Percentiles rank a stretch among this genome's conserved stretches.
phyloP scores from a whole-genome alignment of 306 rosid species.

The Cotoneaster glaucophyllus region DNA sequence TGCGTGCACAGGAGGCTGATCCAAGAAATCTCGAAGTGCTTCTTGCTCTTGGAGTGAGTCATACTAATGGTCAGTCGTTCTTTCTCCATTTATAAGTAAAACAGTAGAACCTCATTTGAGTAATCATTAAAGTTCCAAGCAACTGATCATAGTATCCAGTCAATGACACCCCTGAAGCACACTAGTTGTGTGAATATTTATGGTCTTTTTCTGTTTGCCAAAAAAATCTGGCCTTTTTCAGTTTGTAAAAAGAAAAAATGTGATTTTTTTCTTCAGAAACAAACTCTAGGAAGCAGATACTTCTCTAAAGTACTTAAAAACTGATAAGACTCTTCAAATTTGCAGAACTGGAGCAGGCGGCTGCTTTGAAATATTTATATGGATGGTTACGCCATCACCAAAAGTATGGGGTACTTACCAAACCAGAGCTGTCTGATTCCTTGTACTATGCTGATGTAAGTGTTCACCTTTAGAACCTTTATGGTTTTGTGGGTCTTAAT shows the following conservation, averaged over 20 bases:
- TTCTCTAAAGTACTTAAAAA: neutral
- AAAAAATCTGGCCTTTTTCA: neutral
- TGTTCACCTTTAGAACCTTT: conserved; percentile 17
- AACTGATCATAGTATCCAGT: neutral
- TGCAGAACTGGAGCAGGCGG: conserved; percentile 89
- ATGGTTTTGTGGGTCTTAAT: neutral
- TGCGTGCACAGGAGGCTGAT: conserved; percentile 96
- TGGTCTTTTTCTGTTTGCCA: too few relatives aligned
- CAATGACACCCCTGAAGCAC: neutral
- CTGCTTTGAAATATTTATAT: conserved; percentile 77
- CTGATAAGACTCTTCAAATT: conserved; percentile 4
- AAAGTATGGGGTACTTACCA: conserved; percentile 73
- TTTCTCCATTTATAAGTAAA: neutral
- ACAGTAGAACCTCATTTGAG: neutral
- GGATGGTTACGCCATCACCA: conserved; percentile 91
- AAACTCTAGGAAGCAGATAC: neutral
- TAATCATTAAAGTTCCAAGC: neutral
- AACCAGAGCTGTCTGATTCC: conserved; percentile 68
- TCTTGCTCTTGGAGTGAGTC: conserved; percentile 99
- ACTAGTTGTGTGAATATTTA: neutral
- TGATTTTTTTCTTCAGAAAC: neutral
- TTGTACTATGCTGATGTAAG: conserved; percentile 89
- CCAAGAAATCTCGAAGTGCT: conserved; percentile 95
- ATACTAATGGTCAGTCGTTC: conserved; percentile 82
- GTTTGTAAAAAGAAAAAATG: neutral